Conservation (phyloP, 768 basidiomycete species). For the Mycena floridula region DNA sequence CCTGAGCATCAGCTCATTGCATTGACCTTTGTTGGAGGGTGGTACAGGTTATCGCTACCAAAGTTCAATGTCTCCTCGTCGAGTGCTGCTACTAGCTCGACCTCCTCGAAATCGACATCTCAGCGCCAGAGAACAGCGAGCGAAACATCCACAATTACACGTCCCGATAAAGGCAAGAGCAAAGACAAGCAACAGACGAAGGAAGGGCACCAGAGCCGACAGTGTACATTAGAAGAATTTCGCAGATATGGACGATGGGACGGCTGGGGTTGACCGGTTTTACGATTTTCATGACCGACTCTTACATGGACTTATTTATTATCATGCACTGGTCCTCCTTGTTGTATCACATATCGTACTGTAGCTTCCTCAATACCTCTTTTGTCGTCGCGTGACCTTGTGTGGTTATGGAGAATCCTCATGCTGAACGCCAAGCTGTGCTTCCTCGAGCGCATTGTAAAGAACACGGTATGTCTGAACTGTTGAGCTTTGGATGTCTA, state of each 20-base stretch:
- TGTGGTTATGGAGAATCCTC: slow-evolving; percentile 82
- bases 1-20: slow-evolving; percentile 75
- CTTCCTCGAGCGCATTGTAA: slow-evolving; percentile 86
- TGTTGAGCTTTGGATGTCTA: slow-evolving; percentile 1
- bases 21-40: slow-evolving; percentile 84
- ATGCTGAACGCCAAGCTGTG: slow-evolving; percentile 88
- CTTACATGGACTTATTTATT: no score
- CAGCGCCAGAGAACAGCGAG: slow-evolving; percentile 48
- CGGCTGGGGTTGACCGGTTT: slow-evolving; percentile 57
- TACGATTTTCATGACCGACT: background rate
- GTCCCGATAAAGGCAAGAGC: slow-evolving; percentile 42
- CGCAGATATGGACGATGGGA: slow-evolving; percentile 85
- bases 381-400: background rate
- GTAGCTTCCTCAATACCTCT: no score
- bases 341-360: no score
- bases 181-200: slow-evolving; percentile 60
- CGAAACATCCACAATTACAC: slow-evolving; percentile 40
- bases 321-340: no score
- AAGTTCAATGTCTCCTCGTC: slow-evolving; percentile 17
- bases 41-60: slow-evolving; percentile 82
- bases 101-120: slow-evolving; percentile 33
- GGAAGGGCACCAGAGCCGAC: slow-evolving; percentile 50
- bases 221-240: slow-evolving; percentile 71
- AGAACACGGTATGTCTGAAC: slow-evolving; percentile 65
- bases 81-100: slow-evolving; percentile 24